Evolutionary conservation across 2,329 filamentous ascomycete species (phyloP), one percentile per base, ranked within the genome.

Genomic region (Rachicladosporium sp.): DNA sequence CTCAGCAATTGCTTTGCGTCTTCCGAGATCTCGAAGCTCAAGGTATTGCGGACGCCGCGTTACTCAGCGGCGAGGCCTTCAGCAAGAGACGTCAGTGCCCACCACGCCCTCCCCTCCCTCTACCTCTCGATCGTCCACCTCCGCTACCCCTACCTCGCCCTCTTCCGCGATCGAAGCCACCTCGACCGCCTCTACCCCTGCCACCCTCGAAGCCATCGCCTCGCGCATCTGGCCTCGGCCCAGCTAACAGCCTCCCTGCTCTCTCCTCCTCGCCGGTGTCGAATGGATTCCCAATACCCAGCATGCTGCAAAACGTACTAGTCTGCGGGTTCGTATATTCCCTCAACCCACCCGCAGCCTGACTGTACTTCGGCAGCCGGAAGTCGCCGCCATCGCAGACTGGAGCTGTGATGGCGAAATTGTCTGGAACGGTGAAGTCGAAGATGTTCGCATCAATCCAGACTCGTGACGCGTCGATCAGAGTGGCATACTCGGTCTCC

Each of bases 261-360:
- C 78, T 72, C 57, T 93, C 83, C 51, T 86, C 78, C 2, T 80
- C 73, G n/a, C 66, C 76, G 2, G 81, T 74, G 50, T 82, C 70
- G 67, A 80, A 93, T 7, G 78, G 69, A 57, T 96, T 93, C 4
- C 74, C 65, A 27, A 98, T 78, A 6, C 73, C 78, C 1, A 96
- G 52, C 40, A 96, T 62, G 41, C 78, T 67, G 60, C 91, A 98
- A 56, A 89, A 96, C 2, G 68, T 62, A 11, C 66, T 68, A 27
- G 86, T 96, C 63, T 96, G 89, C 8, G 82, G 79, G 54, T 91
- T 96, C 4, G 77, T 85, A 56, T 89, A 89, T 61, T 95, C 88
- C 2, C 69, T 65, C 1, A 86, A 85, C 58, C 78, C 36, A 15
- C 36, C 36, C 12, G 11, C 27, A 6, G 53, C 45, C 13, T 37